These are phyloP conservation scores for Ramaria rubella DNA, from an alignment of 768 basidiomycete species.

Conservation along the genomic window DNA sequence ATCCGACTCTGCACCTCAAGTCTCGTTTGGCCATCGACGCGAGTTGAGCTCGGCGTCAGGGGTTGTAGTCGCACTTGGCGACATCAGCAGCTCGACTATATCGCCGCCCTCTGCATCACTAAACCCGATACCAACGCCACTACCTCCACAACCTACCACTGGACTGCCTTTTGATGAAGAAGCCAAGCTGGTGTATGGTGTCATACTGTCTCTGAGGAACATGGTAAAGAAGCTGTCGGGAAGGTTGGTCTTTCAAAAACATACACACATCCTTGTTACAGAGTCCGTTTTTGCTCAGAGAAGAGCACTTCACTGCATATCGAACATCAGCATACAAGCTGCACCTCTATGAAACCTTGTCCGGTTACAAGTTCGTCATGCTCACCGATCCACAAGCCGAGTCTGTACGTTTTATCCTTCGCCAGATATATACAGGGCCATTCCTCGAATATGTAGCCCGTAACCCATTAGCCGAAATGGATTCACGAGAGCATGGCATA, in stretches of 20 bases:
- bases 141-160: conserved; percentile 33
- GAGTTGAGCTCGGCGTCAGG: conserved; percentile 60
- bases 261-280: not conserved
- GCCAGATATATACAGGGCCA: conserved; percentile 89
- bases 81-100: conserved; percentile 16
- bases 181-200: conserved; percentile 94
- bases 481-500: conserved; percentile 76
- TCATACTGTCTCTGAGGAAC: conserved; percentile 82
- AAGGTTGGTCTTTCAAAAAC: conserved; percentile 41
- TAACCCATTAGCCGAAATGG: conserved; percentile 82
- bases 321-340: conserved; percentile 89
- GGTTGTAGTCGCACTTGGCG: conserved; percentile 53
- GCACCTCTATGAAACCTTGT: conserved; percentile 85
- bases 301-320: conserved; percentile 88
- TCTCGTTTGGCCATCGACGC: conserved; percentile 48
- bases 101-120: conserved; percentile 32
- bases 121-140: conserved; percentile 30
- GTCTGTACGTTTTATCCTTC: conserved; percentile 70
- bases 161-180: conserved; percentile 94
- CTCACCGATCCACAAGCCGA: conserved; percentile 83
- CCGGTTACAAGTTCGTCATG: conserved; percentile 94
- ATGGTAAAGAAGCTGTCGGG: conserved; percentile 94
- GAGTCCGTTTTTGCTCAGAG: conserved; percentile 38
- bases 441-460: conserved; percentile 92
- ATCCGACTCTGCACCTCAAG: conserved; percentile 27